Evolutionary conservation across 2,329 filamentous ascomycete genomes (phyloP).

Genomic region (Penicillium sp.): DNA sequence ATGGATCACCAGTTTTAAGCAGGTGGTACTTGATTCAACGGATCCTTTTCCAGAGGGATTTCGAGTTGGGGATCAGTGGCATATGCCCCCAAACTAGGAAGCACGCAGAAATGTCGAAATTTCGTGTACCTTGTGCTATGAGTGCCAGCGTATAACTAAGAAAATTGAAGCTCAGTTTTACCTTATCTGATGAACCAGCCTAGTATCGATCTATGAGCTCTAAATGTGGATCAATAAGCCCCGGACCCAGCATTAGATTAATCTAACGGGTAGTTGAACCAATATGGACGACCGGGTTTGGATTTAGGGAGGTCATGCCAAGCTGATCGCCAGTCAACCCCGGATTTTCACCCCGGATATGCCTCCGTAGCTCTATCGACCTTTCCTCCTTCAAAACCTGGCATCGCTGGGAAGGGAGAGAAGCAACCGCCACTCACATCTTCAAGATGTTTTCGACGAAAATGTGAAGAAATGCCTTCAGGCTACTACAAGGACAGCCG

Average conservation of each 20-base stretch:
- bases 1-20: slow-evolving; percentile 53
- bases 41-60: slow-evolving; percentile 53
- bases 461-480: slow-evolving; percentile 36
- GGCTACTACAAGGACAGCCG: slow-evolving; percentile 46
- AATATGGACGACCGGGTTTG: too few species aligned
- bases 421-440: not conserved
- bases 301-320: too few species aligned
- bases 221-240: not conserved
- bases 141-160: not conserved
- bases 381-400: slow-evolving; percentile 19
- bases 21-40: slow-evolving; percentile 48
- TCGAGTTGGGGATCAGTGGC: slow-evolving; percentile 39
- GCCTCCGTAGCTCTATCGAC: slow-evolving; percentile 30
- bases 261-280: not conserved
- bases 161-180: not conserved
- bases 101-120: not conserved
- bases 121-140: not conserved
- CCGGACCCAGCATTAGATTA: not conserved
- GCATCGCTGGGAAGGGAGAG: not conserved
- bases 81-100: slow-evolving; percentile 15
- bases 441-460: not conserved
- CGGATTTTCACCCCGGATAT: slow-evolving; percentile 13
- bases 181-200: not conserved
- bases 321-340: slow-evolving; percentile 5
- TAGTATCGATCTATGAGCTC: not conserved